Evolutionary conservation across 768 basidiomycete species (phyloP).

Genomic region (Xerocomus brunneocitrinus): DNA sequence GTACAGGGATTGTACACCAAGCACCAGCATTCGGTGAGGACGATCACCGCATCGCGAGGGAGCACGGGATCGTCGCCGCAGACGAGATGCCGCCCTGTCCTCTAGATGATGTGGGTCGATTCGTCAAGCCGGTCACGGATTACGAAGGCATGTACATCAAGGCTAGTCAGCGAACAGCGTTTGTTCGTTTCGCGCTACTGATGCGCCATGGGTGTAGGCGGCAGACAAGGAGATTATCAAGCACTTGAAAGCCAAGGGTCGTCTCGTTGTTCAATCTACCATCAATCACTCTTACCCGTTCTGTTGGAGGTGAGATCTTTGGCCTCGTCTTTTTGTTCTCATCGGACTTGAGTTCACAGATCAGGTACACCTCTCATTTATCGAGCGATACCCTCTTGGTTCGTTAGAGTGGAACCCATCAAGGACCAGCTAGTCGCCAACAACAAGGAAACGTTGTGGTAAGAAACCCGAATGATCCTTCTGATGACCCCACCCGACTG

Average conservation of each 20-base stretch:
- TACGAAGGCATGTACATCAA: slow-evolving; percentile 88
- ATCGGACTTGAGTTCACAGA: slow-evolving; percentile 35
- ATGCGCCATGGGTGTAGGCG: slow-evolving; percentile 42
- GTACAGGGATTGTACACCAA: slow-evolving; percentile 98
- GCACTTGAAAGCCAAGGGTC: slow-evolving; percentile 77
- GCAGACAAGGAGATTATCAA: slow-evolving; percentile 96
- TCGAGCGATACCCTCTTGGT: slow-evolving; percentile 95
- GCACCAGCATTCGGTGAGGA: slow-evolving; percentile 98
- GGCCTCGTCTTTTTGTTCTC: neutral
- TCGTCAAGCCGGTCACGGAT: slow-evolving; percentile 86
- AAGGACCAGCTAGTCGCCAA: slow-evolving; percentile 85
- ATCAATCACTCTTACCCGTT: slow-evolving; percentile 91
- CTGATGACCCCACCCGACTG: neutral
- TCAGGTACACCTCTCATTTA: slow-evolving; percentile 95
- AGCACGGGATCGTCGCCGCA: slow-evolving; percentile 71
- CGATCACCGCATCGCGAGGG: slow-evolving; percentile 90
- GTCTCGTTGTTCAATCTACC: slow-evolving; percentile 83
- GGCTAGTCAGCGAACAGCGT: slow-evolving; percentile 38
- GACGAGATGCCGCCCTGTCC: slow-evolving; percentile 98
- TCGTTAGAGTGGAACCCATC: slow-evolving; percentile 82
- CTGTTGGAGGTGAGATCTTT: slow-evolving; percentile 78
- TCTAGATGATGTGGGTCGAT: slow-evolving; percentile 83
- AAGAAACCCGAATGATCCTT: slow-evolving; percentile 10
- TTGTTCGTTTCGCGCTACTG: neutral
- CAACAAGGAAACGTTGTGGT: slow-evolving; percentile 91